These are phyloP conservation scores for Anastatica hierochuntica DNA, from an alignment of 345 rosid species.

Conservation along the genomic window DNA sequence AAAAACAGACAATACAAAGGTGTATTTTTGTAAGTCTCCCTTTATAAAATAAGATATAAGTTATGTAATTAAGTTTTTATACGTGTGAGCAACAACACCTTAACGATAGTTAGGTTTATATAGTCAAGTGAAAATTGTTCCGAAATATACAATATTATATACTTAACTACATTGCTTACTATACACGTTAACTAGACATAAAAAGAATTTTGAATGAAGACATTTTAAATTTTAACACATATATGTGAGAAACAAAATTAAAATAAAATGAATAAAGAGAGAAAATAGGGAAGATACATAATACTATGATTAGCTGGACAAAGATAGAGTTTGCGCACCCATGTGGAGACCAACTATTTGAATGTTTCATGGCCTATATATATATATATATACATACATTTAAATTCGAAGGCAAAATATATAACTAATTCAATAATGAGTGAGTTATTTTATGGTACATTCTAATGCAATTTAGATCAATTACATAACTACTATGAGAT, in stretches of 20 bases:
- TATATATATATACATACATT: too few species aligned
- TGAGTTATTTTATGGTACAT: not conserved
- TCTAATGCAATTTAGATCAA: not conserved
- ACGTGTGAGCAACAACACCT: conserved; percentile 25
- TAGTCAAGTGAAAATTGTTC: too few species aligned
- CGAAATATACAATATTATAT: too few species aligned
- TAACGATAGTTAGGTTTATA: too few species aligned
- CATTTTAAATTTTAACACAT: not conserved
- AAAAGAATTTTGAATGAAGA: not conserved
- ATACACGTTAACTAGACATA: not conserved
- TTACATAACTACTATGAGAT: too few species aligned
- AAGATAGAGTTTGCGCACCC: conserved; percentile 27
- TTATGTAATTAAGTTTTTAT: conserved; percentile 1
- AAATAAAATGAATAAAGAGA: conserved; percentile 5
- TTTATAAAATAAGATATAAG: too few species aligned
- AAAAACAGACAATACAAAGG: too few species aligned
- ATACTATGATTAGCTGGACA: conserved; percentile 23
- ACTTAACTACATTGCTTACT: too few species aligned
- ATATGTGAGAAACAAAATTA: not conserved
- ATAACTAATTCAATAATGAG: too few species aligned
- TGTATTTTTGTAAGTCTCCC: too few species aligned
- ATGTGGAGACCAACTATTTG: conserved; percentile 29
- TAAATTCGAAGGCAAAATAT: too few species aligned
- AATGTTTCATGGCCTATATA: too few species aligned
- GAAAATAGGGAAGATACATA: conserved; percentile 4